These are phyloP conservation scores for Cystobasidium pallidum DNA, from an alignment of 1,284 basidiomycete genomes.

Conservation along the genomic window DNA sequence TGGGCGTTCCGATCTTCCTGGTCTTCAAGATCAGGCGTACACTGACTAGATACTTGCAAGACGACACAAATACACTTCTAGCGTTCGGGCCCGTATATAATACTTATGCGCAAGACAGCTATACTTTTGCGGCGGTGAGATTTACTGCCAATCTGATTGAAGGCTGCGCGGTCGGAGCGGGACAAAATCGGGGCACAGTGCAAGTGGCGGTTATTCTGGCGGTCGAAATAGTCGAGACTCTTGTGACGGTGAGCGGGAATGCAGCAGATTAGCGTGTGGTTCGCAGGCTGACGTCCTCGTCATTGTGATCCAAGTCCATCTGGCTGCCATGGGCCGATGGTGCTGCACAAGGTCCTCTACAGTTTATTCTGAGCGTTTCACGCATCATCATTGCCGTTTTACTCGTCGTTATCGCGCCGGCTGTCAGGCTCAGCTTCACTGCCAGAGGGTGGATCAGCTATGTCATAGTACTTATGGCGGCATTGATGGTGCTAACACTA, in stretches of 20 bases:
- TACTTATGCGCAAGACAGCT: slow-evolving; percentile 86
- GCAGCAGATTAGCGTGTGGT: not conserved
- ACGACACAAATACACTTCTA: slow-evolving; percentile 88
- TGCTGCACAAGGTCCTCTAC: slow-evolving; percentile 91
- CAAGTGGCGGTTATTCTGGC: slow-evolving; percentile 88
- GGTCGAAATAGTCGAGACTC: slow-evolving; percentile 76
- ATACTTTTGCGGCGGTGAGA: slow-evolving; percentile 80
- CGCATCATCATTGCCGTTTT: slow-evolving; percentile 87
- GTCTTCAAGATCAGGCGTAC: slow-evolving; percentile 75
- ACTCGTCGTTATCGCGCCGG: slow-evolving; percentile 81
- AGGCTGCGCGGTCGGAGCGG: slow-evolving; percentile 81
- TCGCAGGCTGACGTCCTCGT: slow-evolving; percentile 42
- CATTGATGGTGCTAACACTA: slow-evolving; percentile 78
- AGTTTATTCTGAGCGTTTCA: slow-evolving; percentile 86
- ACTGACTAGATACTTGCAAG: slow-evolving; percentile 86
- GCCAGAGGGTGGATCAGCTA: slow-evolving; percentile 90
- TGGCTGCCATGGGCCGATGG: slow-evolving; percentile 97
- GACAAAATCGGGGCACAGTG: slow-evolving; percentile 82
- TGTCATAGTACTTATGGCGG: slow-evolving; percentile 83
- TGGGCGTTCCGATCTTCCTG: slow-evolving; percentile 74
- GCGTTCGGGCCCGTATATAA: slow-evolving; percentile 93
- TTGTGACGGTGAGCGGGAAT: slow-evolving; percentile 64
- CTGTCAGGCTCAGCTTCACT: slow-evolving; percentile 74
- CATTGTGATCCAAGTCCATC: slow-evolving; percentile 61
- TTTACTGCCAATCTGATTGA: slow-evolving; percentile 79